Conservation (phyloP, 2,329 filamentous ascomycete genomes). For the Sarocladiaceae sp. region DNA sequence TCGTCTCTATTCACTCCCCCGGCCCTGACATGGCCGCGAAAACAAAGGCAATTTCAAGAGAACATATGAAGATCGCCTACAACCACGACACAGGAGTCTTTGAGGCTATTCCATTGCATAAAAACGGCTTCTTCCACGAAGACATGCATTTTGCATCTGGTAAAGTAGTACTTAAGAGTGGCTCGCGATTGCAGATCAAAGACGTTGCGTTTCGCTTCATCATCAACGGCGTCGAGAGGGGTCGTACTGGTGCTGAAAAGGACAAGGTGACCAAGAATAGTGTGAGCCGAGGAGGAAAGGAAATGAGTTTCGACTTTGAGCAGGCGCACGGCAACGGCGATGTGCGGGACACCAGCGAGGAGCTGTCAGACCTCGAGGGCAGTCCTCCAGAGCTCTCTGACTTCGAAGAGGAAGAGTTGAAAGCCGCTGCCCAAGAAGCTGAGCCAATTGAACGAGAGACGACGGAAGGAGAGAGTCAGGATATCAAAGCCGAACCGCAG, state of each 20-base stretch:
- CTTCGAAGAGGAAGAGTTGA: conserved; percentile 32
- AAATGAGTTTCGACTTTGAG: conserved; percentile 73
- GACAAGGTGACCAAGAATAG: conserved; percentile 43
- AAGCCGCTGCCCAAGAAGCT: conserved; percentile 7
- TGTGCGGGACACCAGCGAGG: conserved; percentile 52
- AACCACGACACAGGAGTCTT: conserved; percentile 60
- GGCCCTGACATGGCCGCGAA: conserved; percentile 53
- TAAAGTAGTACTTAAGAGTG: conserved; percentile 57
- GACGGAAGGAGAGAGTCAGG: conserved; percentile 22
- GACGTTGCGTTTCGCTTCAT: conserved; percentile 65
- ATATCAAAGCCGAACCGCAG: conserved; percentile 22
- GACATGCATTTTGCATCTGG: conserved; percentile 37
- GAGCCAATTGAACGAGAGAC: conserved; percentile 21
- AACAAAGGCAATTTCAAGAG: conserved; percentile 69
- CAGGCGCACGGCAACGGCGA: conserved; percentile 54
- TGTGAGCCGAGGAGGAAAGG: conserved; percentile 52
- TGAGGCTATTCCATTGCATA: conserved; percentile 56
- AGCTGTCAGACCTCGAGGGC: conserved; percentile 39
- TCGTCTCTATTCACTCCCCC: conserved; percentile 70
- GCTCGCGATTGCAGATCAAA: conserved; percentile 67
- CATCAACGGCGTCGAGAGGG: conserved; percentile 59
- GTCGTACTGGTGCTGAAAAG: conserved; percentile 56
- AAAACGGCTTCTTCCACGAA: conserved; percentile 67
- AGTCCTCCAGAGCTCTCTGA: conserved; percentile 37
- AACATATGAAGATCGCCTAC: conserved; percentile 70